Base-by-base conservation (phyloP, 2,329 filamentous ascomycete species). In the Geoglossum cookeanum region DNA sequence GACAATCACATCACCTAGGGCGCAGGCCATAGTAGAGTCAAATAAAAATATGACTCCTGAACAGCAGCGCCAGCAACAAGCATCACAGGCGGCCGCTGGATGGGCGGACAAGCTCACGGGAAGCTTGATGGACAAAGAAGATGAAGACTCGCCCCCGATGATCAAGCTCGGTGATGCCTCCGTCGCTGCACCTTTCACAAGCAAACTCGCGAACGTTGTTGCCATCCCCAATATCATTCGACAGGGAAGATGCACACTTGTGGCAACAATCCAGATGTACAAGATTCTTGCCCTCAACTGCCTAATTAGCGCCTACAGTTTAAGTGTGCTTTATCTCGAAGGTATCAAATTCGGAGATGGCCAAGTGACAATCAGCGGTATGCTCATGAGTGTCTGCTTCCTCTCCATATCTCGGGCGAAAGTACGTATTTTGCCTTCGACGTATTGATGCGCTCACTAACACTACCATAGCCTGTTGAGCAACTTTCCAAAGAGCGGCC, bases 381-480 rank as follows among this genome's bases (percentile, higher is more conserved):
- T 98, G 87, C 83, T 98, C 69, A 97, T 98, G 92, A 96, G 90
- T 65, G 92, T 98, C 55, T 98, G 92, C 74, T 98, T 98, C 78
- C 74, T 98, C 65, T 96, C 90, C 60, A 96, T 98, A 66, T 97
- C 92, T n/a, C 85, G 92, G 59, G 92, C 92, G 44, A 92, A 89
- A 75, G 78, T 80, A 72, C 62, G 71, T 61, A 57, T n/a, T 59
- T 63, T 59, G 65, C 55, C 13, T 49, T 13, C 29, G 32, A 48
- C 57, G 17, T 17, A 17, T 15, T 17, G 13, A 30, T 15, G n/a
- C 54, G 37, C 29, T 42, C 48, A 56, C 68, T 72, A 64, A 72
- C 60, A 44, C 47, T 11, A 3, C 13, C 29, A 1, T 59, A 81
- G 75, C 87, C 92, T 33, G 92, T 98, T 56, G 92, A 98, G 72